Percentiles rank a stretch among this genome's conserved stretches.
Evolutionary conservation across 306 rosid species (phyloP).

Genomic region (Potentilla sterilis): DNA sequence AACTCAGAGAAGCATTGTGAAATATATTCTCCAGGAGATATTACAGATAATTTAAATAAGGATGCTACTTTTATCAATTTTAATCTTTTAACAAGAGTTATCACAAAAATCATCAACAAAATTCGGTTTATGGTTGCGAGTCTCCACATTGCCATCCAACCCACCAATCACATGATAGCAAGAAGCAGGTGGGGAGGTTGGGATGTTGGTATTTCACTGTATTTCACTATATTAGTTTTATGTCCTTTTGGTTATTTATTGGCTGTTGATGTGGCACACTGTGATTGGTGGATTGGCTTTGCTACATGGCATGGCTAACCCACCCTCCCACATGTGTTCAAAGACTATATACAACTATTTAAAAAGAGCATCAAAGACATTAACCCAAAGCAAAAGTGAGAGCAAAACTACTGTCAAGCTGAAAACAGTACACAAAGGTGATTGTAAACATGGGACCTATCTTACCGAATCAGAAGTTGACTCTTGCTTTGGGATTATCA

Average conservation of each 20-base stretch:
- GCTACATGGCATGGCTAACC: background rate
- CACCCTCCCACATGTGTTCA: background rate
- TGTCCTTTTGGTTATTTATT: background rate
- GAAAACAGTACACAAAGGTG: constrained; percentile 15
- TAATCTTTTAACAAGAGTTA: too few species aligned
- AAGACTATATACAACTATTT: background rate
- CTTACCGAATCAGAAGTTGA: constrained; percentile 97
- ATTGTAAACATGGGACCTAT: constrained; percentile 21
- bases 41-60: background rate
- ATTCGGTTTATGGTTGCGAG: background rate
- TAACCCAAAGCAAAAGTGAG: background rate
- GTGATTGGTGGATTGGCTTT: background rate
- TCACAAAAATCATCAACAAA: background rate
- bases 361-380: background rate
- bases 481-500: constrained; percentile 96
- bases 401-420: constrained; percentile 14
- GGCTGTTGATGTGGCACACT: background rate
- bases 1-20: background rate
- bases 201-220: background rate
- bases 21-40: background rate
- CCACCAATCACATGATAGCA: constrained; percentile 2
- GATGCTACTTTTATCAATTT: background rate
- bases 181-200: background rate
- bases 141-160: background rate
- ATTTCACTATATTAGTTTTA: background rate